Conservation (phyloP, 768 basidiomycete genomes). For the Tulasnella sp. region DNA sequence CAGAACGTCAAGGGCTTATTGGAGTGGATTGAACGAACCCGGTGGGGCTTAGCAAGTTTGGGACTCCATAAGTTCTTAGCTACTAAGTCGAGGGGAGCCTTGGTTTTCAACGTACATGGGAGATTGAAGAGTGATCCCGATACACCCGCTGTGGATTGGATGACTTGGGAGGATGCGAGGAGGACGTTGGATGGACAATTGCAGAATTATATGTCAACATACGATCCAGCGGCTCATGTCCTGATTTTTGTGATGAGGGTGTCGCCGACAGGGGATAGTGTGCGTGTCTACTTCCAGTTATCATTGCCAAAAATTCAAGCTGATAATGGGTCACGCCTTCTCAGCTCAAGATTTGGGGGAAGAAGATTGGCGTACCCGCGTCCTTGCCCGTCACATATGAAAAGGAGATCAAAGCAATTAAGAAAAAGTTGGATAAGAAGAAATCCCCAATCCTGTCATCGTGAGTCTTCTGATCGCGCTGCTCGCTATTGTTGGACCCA, state of each 20-base stretch:
- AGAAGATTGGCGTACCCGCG: constrained; percentile 10
- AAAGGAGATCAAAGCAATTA: constrained; percentile 3
- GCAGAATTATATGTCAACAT: constrained; percentile 11
- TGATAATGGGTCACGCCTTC: neutral
- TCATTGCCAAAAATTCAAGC: neutral
- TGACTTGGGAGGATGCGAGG: constrained; percentile 8
- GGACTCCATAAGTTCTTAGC: constrained; percentile 14
- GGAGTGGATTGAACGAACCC: constrained; percentile 9
- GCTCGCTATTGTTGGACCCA: too few relatives aligned
- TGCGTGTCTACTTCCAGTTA: neutral
- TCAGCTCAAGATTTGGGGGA: constrained; percentile 13
- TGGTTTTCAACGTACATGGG: constrained; percentile 12
- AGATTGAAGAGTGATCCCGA: neutral
- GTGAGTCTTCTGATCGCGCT: neutral
- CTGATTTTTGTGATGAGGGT: constrained; percentile 6
- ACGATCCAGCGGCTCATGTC: constrained; percentile 6
- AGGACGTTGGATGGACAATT: constrained; percentile 11
- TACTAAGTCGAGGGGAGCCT: constrained; percentile 5
- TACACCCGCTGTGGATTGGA: constrained; percentile 13
- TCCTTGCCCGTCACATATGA: constrained; percentile 7
- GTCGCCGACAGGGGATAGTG: neutral
- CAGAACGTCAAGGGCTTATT: constrained; percentile 1
- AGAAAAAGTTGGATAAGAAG: constrained; percentile 13
- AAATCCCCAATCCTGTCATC: neutral
- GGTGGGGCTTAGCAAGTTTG: constrained; percentile 15